Base-by-base conservation (phyloP, 805 yeast genomes). In the Ogataea paraovalis region DNA sequence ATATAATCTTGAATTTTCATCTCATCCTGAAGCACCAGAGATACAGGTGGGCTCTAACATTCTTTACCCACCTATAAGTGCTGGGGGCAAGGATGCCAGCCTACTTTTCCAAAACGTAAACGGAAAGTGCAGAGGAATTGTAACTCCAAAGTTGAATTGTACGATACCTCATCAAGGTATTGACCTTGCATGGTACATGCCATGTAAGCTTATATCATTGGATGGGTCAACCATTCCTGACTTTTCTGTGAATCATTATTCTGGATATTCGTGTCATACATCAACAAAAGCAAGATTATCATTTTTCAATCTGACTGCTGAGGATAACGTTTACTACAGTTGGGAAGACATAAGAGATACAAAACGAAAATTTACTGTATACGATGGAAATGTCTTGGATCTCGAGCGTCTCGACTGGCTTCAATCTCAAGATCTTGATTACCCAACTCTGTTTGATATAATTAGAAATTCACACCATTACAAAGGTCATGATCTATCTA, bases 211-310 rank as follows among this genome's bases (percentile, higher is more conserved):
- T 28, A 71, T 79, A 45, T 67, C 71, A 38, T 85, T 80, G 56
- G 87, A 88, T 62, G 96, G 96, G 4, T 75, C 94, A 1, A 66
- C 86, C 2, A 47, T 67, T 25, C 86, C 87, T 36, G 86, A 87
- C 62, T 75, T 75, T 52, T 78, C 90, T 1, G 65, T 69, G 25
- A 75, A 74, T 19, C 81, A 82, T 61, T 91, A 90, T 64, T 68
- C 74, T 41, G 97, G 97, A 8, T 90, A 87, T 80, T 95, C 92
- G 2, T 92, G 98, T 64, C 97, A 94, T 67, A 87, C 97, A 1
- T 76, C 87, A 3, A 58, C 75, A 7, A 53, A 60, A 2, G 91
- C 96, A 0, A 79, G 98, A 60, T 65, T 76, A 2, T 75, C 85
- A 1, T 92, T 78, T 62, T 87, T 85, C 63, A 45, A 53, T 19